These are phyloP conservation scores for Aspergillus sclerotialis DNA, from an alignment of 2,329 filamentous ascomycete species.

Conservation along the genomic window DNA sequence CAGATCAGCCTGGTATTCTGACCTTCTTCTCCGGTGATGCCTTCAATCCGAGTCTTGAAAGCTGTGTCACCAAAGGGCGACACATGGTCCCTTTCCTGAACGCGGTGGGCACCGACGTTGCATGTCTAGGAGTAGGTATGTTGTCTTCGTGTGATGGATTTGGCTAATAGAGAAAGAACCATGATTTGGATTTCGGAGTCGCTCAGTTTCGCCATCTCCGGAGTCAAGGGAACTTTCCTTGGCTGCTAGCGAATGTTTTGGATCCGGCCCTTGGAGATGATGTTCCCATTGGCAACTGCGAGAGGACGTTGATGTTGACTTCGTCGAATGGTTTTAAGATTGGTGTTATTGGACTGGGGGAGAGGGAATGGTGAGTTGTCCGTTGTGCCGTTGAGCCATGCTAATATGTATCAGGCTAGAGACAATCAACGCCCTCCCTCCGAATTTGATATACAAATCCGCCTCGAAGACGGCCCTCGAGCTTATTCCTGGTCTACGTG, in stretches of 20 bases:
- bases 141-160: background rate
- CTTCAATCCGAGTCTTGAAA: conserved; percentile 86
- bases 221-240: conserved; percentile 73
- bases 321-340: conserved; percentile 79
- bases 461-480: conserved; percentile 69
- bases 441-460: conserved; percentile 73
- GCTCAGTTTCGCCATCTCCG: conserved; percentile 68
- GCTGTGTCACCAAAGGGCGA: conserved; percentile 77
- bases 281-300: conserved; percentile 68
- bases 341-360: conserved; percentile 76
- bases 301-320: conserved; percentile 68
- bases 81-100: conserved; percentile 90
- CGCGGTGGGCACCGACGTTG: conserved; percentile 65
- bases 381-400: too few species aligned
- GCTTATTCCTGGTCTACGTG: conserved; percentile 64
- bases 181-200: conserved; percentile 88
- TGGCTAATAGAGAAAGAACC: conserved; percentile 53
- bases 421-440: conserved; percentile 80
- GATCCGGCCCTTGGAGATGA: conserved; percentile 73
- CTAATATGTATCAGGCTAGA: conserved; percentile 49
- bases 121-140: conserved; percentile 68
- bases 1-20: conserved; percentile 58
- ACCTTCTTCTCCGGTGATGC: conserved; percentile 88
- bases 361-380: conserved; percentile 63
- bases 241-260: conserved; percentile 81